Evolutionary conservation across 2,329 filamentous ascomycete species (phyloP).

Genomic region (Fusarium siculi): DNA sequence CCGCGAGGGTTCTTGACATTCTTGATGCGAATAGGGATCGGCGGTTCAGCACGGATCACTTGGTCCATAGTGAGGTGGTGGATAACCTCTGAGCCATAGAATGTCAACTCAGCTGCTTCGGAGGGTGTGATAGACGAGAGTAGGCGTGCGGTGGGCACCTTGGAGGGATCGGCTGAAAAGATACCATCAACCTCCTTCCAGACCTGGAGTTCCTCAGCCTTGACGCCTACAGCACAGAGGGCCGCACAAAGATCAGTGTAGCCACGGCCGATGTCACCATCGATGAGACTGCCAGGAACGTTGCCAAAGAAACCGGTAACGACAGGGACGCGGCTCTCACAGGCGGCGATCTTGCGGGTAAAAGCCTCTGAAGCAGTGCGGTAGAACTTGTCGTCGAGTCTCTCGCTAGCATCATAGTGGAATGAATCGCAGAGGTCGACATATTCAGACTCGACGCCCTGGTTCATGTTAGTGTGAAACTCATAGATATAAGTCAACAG

Average conservation of each 20-base stretch:
- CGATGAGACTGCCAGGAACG: conserved; percentile 89
- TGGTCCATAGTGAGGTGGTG: conserved; percentile 99
- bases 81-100: conserved; percentile 95
- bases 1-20: conserved; percentile 89
- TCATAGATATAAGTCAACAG: not conserved
- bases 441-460: conserved; percentile 86
- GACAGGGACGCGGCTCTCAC: conserved; percentile 76
- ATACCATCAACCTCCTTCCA: conserved; percentile 99
- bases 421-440: conserved; percentile 89
- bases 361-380: conserved; percentile 70
- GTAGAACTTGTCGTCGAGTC: conserved; percentile 77
- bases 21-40: conserved; percentile 89
- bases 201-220: conserved; percentile 89
- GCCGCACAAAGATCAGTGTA: conserved; percentile 98
- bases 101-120: conserved; percentile 95
- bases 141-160: conserved; percentile 93
- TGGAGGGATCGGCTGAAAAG: conserved; percentile 84
- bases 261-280: conserved; percentile 88
- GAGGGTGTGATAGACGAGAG: conserved; percentile 89
- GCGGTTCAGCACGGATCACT: conserved; percentile 80
- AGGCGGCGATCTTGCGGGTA: conserved; percentile 71
- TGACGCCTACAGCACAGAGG: conserved; percentile 87
- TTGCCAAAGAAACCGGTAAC: conserved; percentile 95
- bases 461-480: conserved; percentile 42
- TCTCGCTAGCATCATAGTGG: conserved; percentile 69